phyloP scores from a whole-genome alignment of 1,284 basidiomycete species.

The Coniferiporia sulphurascens region DNA sequence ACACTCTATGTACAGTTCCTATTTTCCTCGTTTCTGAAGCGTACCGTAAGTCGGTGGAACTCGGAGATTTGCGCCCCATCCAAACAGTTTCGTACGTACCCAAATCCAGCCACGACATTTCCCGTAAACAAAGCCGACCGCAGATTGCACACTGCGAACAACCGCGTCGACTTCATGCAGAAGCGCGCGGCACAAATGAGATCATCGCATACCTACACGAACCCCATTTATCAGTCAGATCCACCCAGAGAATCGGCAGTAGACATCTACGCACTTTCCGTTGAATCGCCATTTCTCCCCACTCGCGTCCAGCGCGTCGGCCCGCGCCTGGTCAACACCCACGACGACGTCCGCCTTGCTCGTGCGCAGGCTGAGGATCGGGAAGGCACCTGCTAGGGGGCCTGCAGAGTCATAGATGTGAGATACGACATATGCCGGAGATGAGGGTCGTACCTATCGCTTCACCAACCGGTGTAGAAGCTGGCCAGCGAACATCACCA shows the following conservation, averaged over 20 bases:
- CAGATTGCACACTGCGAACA: no score
- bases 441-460: constrained; percentile 61
- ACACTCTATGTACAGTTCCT: no score
- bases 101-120: no score
- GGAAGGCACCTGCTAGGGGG: constrained; percentile 75
- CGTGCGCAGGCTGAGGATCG: constrained; percentile 82
- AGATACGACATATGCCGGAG: constrained; percentile 5
- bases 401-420: constrained; percentile 46
- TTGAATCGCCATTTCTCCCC: constrained; percentile 77
- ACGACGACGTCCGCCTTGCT: constrained; percentile 96
- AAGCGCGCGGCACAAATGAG: constrained; percentile 33
- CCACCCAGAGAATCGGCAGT: background rate
- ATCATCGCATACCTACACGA: constrained; percentile 43
- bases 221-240: background rate
- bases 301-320: constrained; percentile 59
- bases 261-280: constrained; percentile 58
- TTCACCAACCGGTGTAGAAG: constrained; percentile 71
- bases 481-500: constrained; percentile 86
- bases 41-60: no score
- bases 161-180: no score
- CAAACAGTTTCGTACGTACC: no score
- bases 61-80: no score
- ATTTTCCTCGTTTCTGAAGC: no score
- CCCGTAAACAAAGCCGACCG: no score
- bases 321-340: constrained; percentile 62